Percentiles rank a stretch among this genome's conserved stretches.
These are phyloP conservation scores for Rhodosporidiobolus sp. DNA, from an alignment of 768 basidiomycete species.

Conservation along the genomic window DNA sequence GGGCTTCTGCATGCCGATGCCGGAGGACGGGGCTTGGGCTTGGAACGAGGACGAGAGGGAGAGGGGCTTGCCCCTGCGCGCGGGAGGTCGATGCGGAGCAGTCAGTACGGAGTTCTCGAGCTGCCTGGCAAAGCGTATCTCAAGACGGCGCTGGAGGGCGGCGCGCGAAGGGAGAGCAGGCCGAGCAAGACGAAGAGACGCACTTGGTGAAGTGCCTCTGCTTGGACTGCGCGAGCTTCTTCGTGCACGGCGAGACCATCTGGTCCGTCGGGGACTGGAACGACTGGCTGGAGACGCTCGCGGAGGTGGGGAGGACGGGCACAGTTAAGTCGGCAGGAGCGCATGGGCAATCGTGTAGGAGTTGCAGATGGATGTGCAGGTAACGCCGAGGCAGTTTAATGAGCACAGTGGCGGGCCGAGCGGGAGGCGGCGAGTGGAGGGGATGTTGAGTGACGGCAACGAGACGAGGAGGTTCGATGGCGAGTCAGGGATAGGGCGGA, in stretches of 20 bases:
- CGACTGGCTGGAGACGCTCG: conserved; percentile 66
- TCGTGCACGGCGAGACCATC: conserved; percentile 86
- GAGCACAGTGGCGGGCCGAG: background rate
- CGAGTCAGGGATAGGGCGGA: background rate
- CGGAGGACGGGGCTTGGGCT: background rate
- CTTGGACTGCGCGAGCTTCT: conserved; percentile 84
- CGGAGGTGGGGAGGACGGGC: background rate
- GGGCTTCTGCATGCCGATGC: background rate
- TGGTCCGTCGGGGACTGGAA: conserved; percentile 93
- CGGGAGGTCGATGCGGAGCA: background rate
- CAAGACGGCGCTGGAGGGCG: background rate
- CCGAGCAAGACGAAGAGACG: conserved; percentile 39
- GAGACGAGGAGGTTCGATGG: background rate
- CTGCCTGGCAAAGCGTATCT: no score
- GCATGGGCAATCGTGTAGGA: background rate
- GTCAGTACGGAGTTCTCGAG: background rate
- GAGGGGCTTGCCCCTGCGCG: conserved; percentile 44
- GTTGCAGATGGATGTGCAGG: no score
- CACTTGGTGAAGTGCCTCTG: conserved; percentile 92
- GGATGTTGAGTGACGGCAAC: conserved; percentile 15
- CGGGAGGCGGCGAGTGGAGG: background rate
- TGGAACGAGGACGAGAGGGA: conserved; percentile 44
- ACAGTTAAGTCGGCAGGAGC: background rate
- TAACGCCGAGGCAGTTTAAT: background rate
- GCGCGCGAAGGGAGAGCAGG: background rate